Base-by-base conservation (phyloP, 768 basidiomycete species). In the Hydnum rufescens region DNA sequence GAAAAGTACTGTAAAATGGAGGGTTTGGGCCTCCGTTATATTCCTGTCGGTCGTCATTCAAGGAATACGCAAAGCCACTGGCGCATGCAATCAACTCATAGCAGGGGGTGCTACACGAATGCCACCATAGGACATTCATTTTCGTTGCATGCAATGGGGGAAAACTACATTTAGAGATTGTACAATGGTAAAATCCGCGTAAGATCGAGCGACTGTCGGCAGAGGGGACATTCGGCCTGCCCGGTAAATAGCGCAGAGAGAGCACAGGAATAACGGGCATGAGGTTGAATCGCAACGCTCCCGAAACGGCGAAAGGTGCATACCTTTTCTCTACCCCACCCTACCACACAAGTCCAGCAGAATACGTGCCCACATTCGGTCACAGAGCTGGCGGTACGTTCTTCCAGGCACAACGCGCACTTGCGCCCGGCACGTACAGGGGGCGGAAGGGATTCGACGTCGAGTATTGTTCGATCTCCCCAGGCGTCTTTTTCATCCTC, bases 341-440 rank as follows among this genome's bases (percentile, higher is more conserved):
- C 82, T 42, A 83, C 76, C 36, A 90, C 84, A 59, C 87, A 90
- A 58, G 71, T 77, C 87, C 87, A 90, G 58, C 86, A 88, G 62
- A 89, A 90, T 44, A 90, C 60, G 63, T 90, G 87, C 0, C 87
- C 87, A 57, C 87, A 90, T 63, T 89, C 87, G 0, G 87, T 90
- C 28, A 80, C 76, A 61, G 78, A 80, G 58, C 77, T 86, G 54
- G 78, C 75, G 0, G 82, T 85, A 58, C 87, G 72, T 63, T 87
- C 83, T 58, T 89, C 87, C 49, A 90, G 65, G 60, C 87, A 90
- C 26, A 90, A 70, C 3, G 85, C 86, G 57, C 87, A 90, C 55
- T 71, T 79, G 60, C 86, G 51, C 5, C 74, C 70, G 6, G 72
- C 75, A 51, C 82, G 55, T 5, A 64, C 67, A 2, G 67, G 58